Evolutionary conservation across 1,284 basidiomycete genomes (phyloP), one percentile per base, ranked within the genome.

Genomic region (Cryptococcus sp.): DNA sequence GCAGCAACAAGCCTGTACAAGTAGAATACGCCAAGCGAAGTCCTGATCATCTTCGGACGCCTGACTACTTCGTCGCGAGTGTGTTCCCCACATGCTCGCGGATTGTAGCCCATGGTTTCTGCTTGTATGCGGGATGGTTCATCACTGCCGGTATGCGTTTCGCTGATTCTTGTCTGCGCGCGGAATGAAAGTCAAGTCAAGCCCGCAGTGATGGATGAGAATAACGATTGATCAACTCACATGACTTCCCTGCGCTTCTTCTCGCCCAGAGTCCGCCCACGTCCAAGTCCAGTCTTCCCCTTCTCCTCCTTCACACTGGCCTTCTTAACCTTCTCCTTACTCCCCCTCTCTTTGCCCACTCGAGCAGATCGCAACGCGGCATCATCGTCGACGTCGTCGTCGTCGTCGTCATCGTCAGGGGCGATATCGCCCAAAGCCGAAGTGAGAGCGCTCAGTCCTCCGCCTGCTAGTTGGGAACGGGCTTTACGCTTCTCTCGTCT

Each of bases 81-180:
- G 72, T 69, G 61, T 79, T 78, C 22, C 68, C 64, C 0, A 74
- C 77, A 56, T 79, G 77, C 46, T 75, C 66, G 17, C 78, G 64
- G 55, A 79, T 79, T 16, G 76, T 72, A 2, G 74, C 76, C 71
- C 76, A 79, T 2, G 78, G 78, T 56, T 74, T 73, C 13, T 69
- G 60, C 60, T 76, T 73, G 68, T 71, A 79, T 1, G 71, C 67
- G 2, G 75, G 75, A 60, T 78, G 76, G 22, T 66, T 60, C 61
- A 78, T 65, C 35, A 79, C 70, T 1, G 74, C 74, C 13, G 73
- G 72, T 59, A 77, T 73, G 44, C 75, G 62, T 50, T 67, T 69
- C 5, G 71, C 67, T 35, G 70, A 67, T 40, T 65, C 56, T 44
- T 69, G 60, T 22, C 75, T 77, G 60, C 47, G 47, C 23, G n/a